Percentiles rank a stretch among this genome's conserved stretches.
Conservation (phyloP, 306 rosid species). For the Dryas octopetala region DNA sequence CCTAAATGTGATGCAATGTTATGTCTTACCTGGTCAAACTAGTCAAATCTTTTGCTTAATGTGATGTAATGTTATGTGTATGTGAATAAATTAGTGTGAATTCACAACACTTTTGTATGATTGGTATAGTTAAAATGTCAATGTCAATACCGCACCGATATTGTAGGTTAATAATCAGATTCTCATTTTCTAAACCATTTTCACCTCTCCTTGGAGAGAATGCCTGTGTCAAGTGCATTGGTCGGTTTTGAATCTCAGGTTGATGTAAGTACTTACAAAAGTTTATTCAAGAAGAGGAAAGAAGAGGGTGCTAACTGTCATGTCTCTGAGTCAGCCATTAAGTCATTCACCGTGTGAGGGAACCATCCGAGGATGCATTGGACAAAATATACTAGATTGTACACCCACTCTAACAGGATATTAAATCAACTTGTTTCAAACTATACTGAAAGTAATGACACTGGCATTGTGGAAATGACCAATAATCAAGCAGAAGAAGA, state of each 20-base stretch:
- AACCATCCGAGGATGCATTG: background rate
- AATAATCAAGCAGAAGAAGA: constrained; percentile 3
- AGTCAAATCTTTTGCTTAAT: too few relatives aligned
- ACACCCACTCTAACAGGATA: too few relatives aligned
- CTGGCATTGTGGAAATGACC: background rate
- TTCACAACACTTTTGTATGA: too few relatives aligned
- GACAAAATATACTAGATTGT: background rate
- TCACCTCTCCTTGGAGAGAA: background rate
- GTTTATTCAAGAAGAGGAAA: background rate
- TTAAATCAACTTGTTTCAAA: background rate
- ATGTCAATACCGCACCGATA: too few relatives aligned
- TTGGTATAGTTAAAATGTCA: too few relatives aligned
- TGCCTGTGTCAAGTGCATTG: background rate
- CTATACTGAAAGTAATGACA: background rate
- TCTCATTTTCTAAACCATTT: background rate
- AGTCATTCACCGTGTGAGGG: background rate
- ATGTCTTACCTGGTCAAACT: too few relatives aligned
- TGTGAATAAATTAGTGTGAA: too few relatives aligned
- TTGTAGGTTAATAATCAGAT: too few relatives aligned
- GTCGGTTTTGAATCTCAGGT: background rate
- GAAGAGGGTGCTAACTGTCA: background rate
- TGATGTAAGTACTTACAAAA: too few relatives aligned
- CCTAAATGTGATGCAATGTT: too few relatives aligned
- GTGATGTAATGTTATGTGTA: too few relatives aligned
- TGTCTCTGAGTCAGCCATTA: background rate